Evolutionary conservation across 768 basidiomycete species (phyloP).

Genomic region (Leccinum incarnatum): DNA sequence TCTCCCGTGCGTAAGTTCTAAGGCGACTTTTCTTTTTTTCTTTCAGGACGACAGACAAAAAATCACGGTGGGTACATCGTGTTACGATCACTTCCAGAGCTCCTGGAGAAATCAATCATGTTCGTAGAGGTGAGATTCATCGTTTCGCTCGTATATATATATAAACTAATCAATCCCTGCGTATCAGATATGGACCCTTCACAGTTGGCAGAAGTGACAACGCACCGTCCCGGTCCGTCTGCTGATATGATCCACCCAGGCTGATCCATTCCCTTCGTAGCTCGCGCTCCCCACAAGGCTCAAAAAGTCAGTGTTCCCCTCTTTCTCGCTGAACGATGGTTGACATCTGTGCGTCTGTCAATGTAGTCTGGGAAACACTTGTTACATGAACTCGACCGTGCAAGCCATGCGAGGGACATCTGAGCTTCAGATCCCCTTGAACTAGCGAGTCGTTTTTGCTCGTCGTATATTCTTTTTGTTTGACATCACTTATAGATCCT

Average conservation of each 20-base stretch:
- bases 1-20: background rate
- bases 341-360: background rate
- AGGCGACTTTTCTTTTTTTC: too few species aligned
- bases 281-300: slow-evolving; percentile 80
- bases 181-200: slow-evolving; percentile 50
- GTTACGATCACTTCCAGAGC: slow-evolving; percentile 56
- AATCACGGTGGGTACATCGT: too few species aligned
- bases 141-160: background rate
- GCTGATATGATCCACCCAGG: background rate
- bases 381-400: slow-evolving; percentile 95
- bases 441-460: slow-evolving; percentile 38
- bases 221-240: slow-evolving; percentile 17
- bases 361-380: slow-evolving; percentile 86
- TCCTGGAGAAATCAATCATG: slow-evolving; percentile 71
- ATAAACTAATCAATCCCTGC: slow-evolving; percentile 3
- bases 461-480: background rate
- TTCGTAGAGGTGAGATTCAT: slow-evolving; percentile 73
- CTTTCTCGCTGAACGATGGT: background rate
- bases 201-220: slow-evolving; percentile 76
- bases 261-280: slow-evolving; percentile 35
- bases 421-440: slow-evolving; percentile 75
- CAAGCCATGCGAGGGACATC: slow-evolving; percentile 93
- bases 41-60: too few species aligned
- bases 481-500: slow-evolving; percentile 24
- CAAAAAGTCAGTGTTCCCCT: slow-evolving; percentile 50